Evolutionary conservation across 345 rosid genomes (phyloP), one percentile per base, ranked within the genome.

Genomic region (Salix arbutifolia): DNA sequence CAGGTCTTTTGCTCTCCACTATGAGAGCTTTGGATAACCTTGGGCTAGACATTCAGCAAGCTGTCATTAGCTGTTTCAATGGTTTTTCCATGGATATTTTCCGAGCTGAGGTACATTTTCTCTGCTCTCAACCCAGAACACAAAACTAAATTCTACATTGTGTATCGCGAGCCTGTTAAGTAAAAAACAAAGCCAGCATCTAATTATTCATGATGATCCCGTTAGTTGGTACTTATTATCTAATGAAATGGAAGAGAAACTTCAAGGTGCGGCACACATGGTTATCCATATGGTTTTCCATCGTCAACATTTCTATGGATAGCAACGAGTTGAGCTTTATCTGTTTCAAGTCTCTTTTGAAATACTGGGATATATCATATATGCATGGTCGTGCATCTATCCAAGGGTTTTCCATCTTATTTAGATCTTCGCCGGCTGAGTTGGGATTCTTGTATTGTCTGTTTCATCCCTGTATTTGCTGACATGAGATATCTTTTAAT

Each of bases 61-160:
- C 99, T 23, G 99, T 94, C 71, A 91, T 92, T 71, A 96, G 99
- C 87, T 96, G 99, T 77, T 94, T 94, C 87, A 96, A 93, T 65
- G 99, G 97, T 30, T 96, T 96, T 62, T 94, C 99, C 19, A 83
- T 96, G 91, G 99, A 96, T 84, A 92, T 96, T 77, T 96, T 96
- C 89, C 93, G 89, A 58, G 99, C 99, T 70, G 99, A 96, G 99
- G 99, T 96, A 75, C 33, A 9, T 56, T 74, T 79, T 60, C 5
- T 18, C 40, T 60, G 6, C 61, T 72, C 35, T 6, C 13, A 37
- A 16, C 28, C 23, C 31, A 62, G 16, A 19, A 25, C 10, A n/a
- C 9, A 16, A 33, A 44, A 61, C 70, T 48, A 46, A 53, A 61
- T 8, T 12, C 5, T 56, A 52, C 40, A 42, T 12, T 0, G 23